phyloP scores from a whole-genome alignment of 1,139 yeast species.

The Petasospora fabianii region DNA sequence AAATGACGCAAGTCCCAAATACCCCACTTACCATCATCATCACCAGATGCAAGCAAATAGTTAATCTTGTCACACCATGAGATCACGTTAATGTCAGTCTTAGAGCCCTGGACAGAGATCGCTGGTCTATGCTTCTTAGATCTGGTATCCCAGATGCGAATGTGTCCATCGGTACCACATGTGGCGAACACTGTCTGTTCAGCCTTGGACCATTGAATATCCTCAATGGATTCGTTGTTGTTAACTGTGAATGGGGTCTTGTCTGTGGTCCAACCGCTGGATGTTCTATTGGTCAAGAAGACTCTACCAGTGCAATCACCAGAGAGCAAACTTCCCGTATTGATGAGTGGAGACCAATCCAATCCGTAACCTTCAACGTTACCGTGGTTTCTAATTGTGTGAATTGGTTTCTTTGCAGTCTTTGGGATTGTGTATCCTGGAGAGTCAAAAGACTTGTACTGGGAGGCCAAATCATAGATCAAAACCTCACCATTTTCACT shows the following conservation, averaged over 20 bases:
- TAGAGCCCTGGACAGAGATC: constrained; percentile 77
- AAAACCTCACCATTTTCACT: constrained; percentile 87
- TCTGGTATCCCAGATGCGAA: constrained; percentile 96
- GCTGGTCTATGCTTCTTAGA: constrained; percentile 92
- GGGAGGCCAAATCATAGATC: constrained; percentile 78
- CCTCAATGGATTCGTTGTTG: constrained; percentile 74
- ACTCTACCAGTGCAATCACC: constrained; percentile 90
- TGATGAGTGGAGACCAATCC: constrained; percentile 90
- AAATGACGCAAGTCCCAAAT: constrained; percentile 97
- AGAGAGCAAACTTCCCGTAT: constrained; percentile 76
- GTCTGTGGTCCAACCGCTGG: constrained; percentile 84
- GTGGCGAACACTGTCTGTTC: constrained; percentile 93
- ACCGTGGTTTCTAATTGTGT: constrained; percentile 88
- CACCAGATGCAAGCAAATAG: constrained; percentile 89
- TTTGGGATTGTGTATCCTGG: constrained; percentile 86
- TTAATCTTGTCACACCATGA: constrained; percentile 92
- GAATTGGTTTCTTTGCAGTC: constrained; percentile 70
- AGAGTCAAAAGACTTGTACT: constrained; percentile 76
- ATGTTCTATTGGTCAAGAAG: constrained; percentile 71
- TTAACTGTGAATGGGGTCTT: constrained; percentile 73
- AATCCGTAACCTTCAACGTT: constrained; percentile 95
- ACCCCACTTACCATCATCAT: constrained; percentile 96
- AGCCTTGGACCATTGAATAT: constrained; percentile 92
- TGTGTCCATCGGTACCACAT: constrained; percentile 87
- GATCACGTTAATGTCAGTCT: constrained; percentile 86